phyloP scores from a whole-genome alignment of 1,284 basidiomycete species.

The Amylostereum areolatum region DNA sequence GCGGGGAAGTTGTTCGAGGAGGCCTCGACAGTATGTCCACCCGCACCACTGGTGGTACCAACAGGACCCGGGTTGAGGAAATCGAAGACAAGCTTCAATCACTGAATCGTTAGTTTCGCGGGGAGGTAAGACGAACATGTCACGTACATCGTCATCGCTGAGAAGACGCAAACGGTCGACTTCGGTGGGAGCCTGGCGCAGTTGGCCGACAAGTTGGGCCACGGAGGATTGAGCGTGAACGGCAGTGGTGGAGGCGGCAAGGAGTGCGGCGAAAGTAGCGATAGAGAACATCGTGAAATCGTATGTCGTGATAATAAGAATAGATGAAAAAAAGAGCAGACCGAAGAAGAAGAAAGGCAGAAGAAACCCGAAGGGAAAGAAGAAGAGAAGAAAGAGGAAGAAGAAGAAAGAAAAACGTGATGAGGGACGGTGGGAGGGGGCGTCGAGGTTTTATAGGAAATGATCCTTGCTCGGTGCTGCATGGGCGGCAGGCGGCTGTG shows the following conservation, averaged over 20 bases:
- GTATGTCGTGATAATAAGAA: slow-evolving; percentile 11
- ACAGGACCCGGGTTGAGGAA: not conserved
- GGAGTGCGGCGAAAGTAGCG: slow-evolving; percentile 9
- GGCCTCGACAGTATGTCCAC: slow-evolving; percentile 1
- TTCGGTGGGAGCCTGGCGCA: slow-evolving; percentile 15
- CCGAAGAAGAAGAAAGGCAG: not conserved
- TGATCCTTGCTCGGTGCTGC: too few species aligned
- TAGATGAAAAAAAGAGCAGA: not conserved
- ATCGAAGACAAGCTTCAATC: not conserved
- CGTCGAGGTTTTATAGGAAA: too few species aligned
- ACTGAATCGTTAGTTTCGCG: too few species aligned
- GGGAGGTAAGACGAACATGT: too few species aligned
- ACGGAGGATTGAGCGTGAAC: slow-evolving; percentile 9
- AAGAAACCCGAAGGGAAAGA: not conserved
- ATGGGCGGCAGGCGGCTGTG: too few species aligned
- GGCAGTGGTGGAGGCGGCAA: slow-evolving; percentile 11
- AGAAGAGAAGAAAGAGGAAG: slow-evolving; percentile 1
- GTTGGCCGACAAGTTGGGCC: slow-evolving; percentile 5
- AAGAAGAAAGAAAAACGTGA: slow-evolving; percentile 1
- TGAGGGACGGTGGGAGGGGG: not conserved
- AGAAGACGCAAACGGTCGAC: slow-evolving; percentile 18
- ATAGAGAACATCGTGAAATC: slow-evolving; percentile 8
- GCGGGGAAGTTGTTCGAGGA: slow-evolving; percentile 1
- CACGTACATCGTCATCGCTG: slow-evolving; percentile 11
- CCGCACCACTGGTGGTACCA: not conserved